Percentiles rank a stretch among this genome's conserved stretches.
phyloP scores from a whole-genome alignment of 768 basidiomycete species.

The Rhodotorula taiwanensis region DNA sequence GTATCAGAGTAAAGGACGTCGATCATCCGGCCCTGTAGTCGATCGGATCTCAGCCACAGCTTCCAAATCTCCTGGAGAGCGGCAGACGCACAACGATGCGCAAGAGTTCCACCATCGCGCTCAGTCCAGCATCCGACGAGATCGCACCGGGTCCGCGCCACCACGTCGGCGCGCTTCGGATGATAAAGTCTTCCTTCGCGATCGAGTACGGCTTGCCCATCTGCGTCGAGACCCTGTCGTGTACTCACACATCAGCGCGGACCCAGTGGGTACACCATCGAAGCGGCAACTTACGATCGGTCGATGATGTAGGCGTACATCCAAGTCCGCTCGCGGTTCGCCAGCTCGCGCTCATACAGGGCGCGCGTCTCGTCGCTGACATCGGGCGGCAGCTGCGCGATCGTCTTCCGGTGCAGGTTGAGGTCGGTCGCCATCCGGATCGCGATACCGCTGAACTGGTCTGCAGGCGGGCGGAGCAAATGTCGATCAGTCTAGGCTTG shows the following conservation, averaged over 20 bases:
- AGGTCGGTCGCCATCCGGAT: conserved; percentile 88
- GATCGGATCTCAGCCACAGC: neutral
- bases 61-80: no score
- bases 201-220: conserved; percentile 94
- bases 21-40: conserved; percentile 55
- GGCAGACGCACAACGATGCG: conserved; percentile 54
- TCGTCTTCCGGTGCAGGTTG: conserved; percentile 84
- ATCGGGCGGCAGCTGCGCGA: conserved; percentile 53
- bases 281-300: conserved; percentile 18
- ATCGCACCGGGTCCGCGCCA: conserved; percentile 59
- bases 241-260: neutral
- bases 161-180: conserved; percentile 75
- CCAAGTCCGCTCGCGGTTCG: conserved; percentile 95
- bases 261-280: neutral
- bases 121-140: conserved; percentile 61
- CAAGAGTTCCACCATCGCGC: conserved; percentile 53
- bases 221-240: conserved; percentile 63
- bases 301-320: conserved; percentile 48
- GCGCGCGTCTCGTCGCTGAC: conserved; percentile 68
- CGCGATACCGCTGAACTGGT: conserved; percentile 37
- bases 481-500: neutral
- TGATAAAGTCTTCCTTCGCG: conserved; percentile 78
- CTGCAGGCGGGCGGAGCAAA: neutral
- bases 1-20: conserved; percentile 76
- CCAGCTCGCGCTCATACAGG: conserved; percentile 65